These are phyloP conservation scores for Benincasa hispida DNA, from an alignment of 306 rosid genomes.

Conservation along the genomic window DNA sequence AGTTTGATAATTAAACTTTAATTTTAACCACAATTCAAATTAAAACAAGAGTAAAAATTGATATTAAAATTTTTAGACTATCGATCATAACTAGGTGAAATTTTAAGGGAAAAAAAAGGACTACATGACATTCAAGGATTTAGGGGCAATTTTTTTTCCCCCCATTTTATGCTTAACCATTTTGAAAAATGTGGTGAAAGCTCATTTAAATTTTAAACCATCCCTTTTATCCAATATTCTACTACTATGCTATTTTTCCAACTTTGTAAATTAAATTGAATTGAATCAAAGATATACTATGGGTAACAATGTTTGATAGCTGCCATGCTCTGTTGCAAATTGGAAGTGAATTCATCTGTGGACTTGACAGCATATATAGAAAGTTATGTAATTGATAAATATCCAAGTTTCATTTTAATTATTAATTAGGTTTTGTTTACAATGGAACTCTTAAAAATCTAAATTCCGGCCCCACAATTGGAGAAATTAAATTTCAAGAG, in stretches of 20 bases:
- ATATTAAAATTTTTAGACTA: too few species aligned
- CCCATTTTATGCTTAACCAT: too few species aligned
- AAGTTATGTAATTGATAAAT: not conserved
- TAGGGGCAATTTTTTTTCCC: too few species aligned
- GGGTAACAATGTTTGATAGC: not conserved
- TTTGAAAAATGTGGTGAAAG: not conserved
- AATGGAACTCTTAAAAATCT: not conserved
- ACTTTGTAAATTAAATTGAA: not conserved
- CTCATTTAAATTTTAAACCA: not conserved
- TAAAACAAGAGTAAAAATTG: too few species aligned
- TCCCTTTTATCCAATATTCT: not conserved
- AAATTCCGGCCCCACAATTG: not conserved
- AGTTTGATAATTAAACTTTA: too few species aligned
- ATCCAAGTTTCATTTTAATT: not conserved
- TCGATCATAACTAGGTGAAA: too few species aligned
- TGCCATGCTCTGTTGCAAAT: not conserved
- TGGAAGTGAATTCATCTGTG: not conserved
- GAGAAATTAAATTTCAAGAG: not conserved
- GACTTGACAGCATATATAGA: not conserved
- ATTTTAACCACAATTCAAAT: too few species aligned
- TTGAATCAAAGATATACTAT: not conserved
- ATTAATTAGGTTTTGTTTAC: not conserved
- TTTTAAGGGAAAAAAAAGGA: too few species aligned
- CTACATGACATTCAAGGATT: too few species aligned
- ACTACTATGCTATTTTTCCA: not conserved